Evolutionary conservation across 495 filamentous ascomycete species (phyloP), one percentile per base, ranked within the genome.

Genomic region (Aspergillus taichungensis): DNA sequence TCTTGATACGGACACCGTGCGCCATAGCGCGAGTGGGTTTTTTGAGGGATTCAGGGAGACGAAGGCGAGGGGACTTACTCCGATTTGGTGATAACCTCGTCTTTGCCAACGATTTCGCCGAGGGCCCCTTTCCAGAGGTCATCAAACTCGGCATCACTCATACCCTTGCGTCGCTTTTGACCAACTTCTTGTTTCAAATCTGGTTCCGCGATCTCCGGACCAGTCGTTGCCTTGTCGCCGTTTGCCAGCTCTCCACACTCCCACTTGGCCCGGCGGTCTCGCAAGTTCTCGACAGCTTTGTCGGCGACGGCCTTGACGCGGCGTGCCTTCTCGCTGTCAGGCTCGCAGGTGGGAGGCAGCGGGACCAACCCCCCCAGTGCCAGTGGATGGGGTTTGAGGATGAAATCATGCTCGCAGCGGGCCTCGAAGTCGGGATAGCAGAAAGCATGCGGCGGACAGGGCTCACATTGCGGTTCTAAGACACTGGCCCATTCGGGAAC

Each of bases 271-370:
- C 84, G 76, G 33, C 86, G 80, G 43, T 95, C 83, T 34, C 94
- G 76, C 41, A 98, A 75, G 51, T 92, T 84, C 55, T 94, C 87
- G 8, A 97, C 78, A 3, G 88, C 88, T 55, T 80, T 83, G 63
- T 97, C 83, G 4, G 88, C 88, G 18, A 98, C 88, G 32, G 82
- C 78, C 55, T 88, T 84, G 36, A 96, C 87, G 24, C 82, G 80
- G 38, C 88, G 83, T 13, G 83, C 86, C 57, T 95, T 96, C 60
- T 91, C 87, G 40, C 88, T 86, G 60, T 98, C 94, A 1, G 94
- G 83, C 60, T 95, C 91, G 60, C 92, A 98, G n/a, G 84, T 88
- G 9, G 92, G 91, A 1, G 91, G 78, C 27, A 97, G 67, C 12
- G 92, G 92, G 7, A 96, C 55, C 10, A 92, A 54, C 4, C 92